Evolutionary conservation across 441 rosid species (phyloP), one percentile per base, ranked within the genome.

Genomic region (Arabidopsis lyrata): DNA sequence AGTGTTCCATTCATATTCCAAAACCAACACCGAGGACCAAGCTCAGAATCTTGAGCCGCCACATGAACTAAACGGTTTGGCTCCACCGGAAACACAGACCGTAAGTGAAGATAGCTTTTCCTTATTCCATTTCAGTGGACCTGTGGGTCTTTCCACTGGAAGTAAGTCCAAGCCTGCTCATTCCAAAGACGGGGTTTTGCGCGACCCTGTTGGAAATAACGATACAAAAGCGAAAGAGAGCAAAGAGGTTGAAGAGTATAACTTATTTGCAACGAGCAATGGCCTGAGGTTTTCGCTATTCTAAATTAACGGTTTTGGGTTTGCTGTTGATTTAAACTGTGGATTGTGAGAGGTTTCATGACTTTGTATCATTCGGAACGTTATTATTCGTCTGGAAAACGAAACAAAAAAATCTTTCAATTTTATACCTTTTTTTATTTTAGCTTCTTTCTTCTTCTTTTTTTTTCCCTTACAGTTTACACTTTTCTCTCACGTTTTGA

Each of bases 51-150:
- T 74, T 39, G 78, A 80, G 71, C 83, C 73, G 36, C 55, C 64
- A 65, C 45, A 5, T 14, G 75, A 52, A 61, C n/a, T 20, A 8
- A 56, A 36, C 20, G 2, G 22, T 24, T 15, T 47, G 52, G 16
- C 59, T 56, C 77, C 22, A 50, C 59, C n/a, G 18, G 65, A 57
- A 58, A 57, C 57, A 44, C 53, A 31, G 55, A 31, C 15, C 0
- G 54, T 42, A 47, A 47, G 80, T 38, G 54, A 83, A 32, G 57
- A 83, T 20, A 73, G 84, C 79, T 94, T 94, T 79, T 94, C 99
- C 69, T 76, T 94, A 64, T 94, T 94, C 78, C 99, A 94, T 80
- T 92, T 81, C 76, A 97, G 88, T 16, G 95, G 95, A 47, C 97
- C 99, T 6, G 86, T 87, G 5, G 95, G 89, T 58, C 81, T 86